A percentile compares a stretch with the other conserved stretches of the same genome.
These are phyloP conservation scores for Jaltomata sinuosa DNA, from an alignment of 257 asterid species.

Conservation along the genomic window DNA sequence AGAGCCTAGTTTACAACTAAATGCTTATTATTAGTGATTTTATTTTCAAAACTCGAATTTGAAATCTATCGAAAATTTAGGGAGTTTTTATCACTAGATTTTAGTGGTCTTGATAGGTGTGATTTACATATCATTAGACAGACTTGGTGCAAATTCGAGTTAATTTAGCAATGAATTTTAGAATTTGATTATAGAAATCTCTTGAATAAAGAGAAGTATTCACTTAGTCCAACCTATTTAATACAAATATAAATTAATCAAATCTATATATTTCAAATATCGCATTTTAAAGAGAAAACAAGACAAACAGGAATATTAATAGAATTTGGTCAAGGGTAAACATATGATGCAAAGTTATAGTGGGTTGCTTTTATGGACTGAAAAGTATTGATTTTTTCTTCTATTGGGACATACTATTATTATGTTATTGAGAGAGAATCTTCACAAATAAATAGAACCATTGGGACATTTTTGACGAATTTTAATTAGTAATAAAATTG, in stretches of 20 bases:
- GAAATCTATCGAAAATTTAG: too few species aligned
- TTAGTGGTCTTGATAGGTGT: too few species aligned
- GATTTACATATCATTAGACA: too few species aligned
- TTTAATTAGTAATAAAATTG: neutral
- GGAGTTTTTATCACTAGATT: too few species aligned
- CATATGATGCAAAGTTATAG: neutral
- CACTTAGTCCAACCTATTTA: too few species aligned
- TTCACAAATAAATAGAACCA: neutral
- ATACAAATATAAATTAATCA: too few species aligned
- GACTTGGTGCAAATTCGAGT: too few species aligned
- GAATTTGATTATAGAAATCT: too few species aligned
- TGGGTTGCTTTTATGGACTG: neutral
- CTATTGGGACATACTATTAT: neutral
- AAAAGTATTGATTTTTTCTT: too few species aligned
- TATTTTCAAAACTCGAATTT: too few species aligned
- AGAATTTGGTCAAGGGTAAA: neutral
- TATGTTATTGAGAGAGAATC: neutral
- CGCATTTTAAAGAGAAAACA: neutral
- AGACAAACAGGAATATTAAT: neutral
- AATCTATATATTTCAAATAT: neutral
- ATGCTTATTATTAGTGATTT: too few species aligned
- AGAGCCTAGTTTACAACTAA: too few species aligned
- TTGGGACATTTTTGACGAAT: neutral
- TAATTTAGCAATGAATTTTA: neutral
- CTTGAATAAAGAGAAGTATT: neutral